phyloP scores from a whole-genome alignment of 306 rosid genomes.

The Lablab purpureus region DNA sequence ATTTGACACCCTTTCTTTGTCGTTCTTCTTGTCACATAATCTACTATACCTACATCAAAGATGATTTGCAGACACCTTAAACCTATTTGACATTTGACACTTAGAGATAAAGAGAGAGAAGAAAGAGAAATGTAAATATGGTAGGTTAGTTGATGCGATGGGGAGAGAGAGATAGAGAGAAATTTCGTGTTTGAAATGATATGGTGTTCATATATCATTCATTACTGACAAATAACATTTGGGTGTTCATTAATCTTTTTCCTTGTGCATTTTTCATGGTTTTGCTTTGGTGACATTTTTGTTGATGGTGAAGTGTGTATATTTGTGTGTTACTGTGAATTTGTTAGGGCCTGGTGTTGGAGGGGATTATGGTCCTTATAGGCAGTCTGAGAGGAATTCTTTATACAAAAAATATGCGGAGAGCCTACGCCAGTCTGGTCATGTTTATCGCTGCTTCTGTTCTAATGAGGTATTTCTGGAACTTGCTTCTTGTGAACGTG shows the following conservation, averaged over 20 bases:
- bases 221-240: background rate
- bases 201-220: background rate
- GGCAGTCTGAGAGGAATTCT: conserved; percentile 92
- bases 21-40: background rate
- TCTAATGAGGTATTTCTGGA: conserved; percentile 70
- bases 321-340: conserved; percentile 28
- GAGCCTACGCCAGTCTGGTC: conserved; percentile 76
- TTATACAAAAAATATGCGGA: conserved; percentile 81
- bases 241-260: background rate
- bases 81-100: background rate
- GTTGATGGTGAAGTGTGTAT: conserved; percentile 23
- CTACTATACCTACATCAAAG: background rate
- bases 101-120: background rate
- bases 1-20: background rate
- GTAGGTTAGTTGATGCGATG: background rate
- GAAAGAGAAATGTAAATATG: background rate
- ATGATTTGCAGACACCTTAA: background rate
- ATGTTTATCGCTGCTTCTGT: conserved; percentile 93
- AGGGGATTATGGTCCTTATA: conserved; percentile 94
- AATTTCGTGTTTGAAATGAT: background rate
- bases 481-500: conserved; percentile 4
- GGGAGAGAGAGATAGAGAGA: background rate
- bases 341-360: conserved; percentile 86
- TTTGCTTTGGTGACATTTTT: conserved; percentile 1
- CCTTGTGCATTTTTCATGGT: background rate